phyloP scores from a whole-genome alignment of 202 grass and related monocot species.

The Zizania palustris region DNA sequence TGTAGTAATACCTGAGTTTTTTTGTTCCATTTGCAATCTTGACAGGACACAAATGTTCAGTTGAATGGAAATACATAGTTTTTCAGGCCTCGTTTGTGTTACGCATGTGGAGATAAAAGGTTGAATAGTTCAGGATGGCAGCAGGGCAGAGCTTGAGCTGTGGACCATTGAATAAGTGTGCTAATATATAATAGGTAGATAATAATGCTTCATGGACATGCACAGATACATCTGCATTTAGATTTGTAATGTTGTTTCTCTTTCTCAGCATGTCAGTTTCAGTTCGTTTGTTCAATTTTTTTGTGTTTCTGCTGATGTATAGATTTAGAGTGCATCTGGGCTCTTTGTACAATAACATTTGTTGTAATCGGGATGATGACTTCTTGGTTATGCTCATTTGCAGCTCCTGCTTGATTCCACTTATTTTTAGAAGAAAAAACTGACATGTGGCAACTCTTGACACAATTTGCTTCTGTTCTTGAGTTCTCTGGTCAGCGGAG shows the following conservation, averaged over 20 bases:
- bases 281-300: constrained; percentile 26
- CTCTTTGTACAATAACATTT: constrained; percentile 48
- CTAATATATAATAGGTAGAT: neutral
- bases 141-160: neutral
- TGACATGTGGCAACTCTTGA: no score
- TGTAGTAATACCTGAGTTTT: constrained; percentile 45
- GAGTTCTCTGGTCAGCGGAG: no score
- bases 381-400: constrained; percentile 35
- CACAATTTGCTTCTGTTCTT: no score
- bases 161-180: constrained; percentile 29
- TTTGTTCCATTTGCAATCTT: constrained; percentile 17
- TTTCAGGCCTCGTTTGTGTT: constrained; percentile 33
- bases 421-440: constrained; percentile 15
- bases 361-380: constrained; percentile 34
- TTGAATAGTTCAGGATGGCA: constrained; percentile 26
- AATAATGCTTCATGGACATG: neutral
- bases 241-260: neutral
- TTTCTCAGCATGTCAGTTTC: constrained; percentile 33
- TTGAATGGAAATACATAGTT: constrained; percentile 36
- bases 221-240: constrained; percentile 12
- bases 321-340: constrained; percentile 37
- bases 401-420: constrained; percentile 2
- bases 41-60: neutral
- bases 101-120: constrained; percentile 30
- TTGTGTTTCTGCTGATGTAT: constrained; percentile 48